Percentiles rank a stretch among this genome's conserved stretches.
Evolutionary conservation across 805 yeast species (phyloP).

Genomic region (Saccharomycopsis microspora): DNA sequence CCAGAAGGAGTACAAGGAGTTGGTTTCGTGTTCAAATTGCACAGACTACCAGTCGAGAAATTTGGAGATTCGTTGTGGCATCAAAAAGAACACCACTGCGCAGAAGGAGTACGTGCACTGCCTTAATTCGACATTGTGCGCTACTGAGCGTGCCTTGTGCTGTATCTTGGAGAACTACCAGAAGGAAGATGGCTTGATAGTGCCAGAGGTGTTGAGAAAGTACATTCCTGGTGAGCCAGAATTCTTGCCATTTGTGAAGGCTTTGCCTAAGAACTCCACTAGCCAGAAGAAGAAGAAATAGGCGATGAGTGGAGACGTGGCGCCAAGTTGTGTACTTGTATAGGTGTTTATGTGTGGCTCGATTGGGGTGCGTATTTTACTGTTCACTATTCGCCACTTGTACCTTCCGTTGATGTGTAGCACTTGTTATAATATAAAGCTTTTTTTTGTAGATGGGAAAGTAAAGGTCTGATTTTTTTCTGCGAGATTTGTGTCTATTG

Average conservation of each 20-base stretch:
- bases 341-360: too few relatives aligned
- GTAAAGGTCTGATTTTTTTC: too few relatives aligned
- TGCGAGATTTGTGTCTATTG: too few relatives aligned
- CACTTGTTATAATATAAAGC: not conserved
- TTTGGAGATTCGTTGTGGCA: conserved; percentile 97
- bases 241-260: conserved; percentile 82
- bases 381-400: not conserved
- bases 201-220: conserved; percentile 92
- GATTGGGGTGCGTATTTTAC: too few relatives aligned
- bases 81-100: conserved; percentile 79
- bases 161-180: conserved; percentile 97
- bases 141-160: conserved; percentile 97
- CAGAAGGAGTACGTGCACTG: conserved; percentile 98
- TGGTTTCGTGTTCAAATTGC: conserved; percentile 97
- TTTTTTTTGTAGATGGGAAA: not conserved
- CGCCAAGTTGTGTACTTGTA: too few relatives aligned
- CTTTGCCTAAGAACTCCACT: conserved; percentile 88
- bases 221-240: conserved; percentile 99
- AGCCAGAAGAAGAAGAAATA: conserved; percentile 61
- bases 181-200: conserved; percentile 86
- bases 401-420: not conserved
- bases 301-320: not conserved
- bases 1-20: conserved; percentile 97
- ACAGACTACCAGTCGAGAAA: conserved; percentile 98
- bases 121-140: conserved; percentile 92